Conservation (phyloP, 2,329 filamentous ascomycete genomes). For the Epichloe sibirici region DNA sequence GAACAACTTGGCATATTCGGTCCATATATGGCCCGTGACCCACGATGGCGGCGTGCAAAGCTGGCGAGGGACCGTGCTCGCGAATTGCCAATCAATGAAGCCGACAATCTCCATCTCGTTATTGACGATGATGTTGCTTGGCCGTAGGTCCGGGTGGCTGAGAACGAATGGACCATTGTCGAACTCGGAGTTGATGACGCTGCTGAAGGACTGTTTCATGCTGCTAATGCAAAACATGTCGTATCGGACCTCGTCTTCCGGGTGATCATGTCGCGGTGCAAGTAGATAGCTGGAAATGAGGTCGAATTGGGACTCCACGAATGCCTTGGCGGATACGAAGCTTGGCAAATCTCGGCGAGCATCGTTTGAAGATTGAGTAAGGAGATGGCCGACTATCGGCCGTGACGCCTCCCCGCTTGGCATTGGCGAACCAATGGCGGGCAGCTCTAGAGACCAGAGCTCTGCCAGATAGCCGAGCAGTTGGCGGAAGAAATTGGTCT, state of each 20-base stretch:
- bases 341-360: conserved; percentile 2
- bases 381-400: not conserved
- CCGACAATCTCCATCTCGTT: no score
- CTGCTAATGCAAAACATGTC: conserved; percentile 2
- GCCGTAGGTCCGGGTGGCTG: no score
- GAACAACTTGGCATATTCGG: no score
- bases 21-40: no score
- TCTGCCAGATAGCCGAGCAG: no score
- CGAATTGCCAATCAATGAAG: no score
- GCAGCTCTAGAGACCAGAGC: not conserved
- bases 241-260: conserved; percentile 1
- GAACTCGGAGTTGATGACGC: no score
- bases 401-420: not conserved
- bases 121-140: no score
- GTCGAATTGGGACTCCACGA: conserved; percentile 1
- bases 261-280: conserved; percentile 8
- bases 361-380: conserved; percentile 2
- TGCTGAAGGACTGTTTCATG: not conserved
- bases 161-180: no score
- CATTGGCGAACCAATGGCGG: not conserved
- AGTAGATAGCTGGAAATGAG: conserved; percentile 3
- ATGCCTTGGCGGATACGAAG: conserved; percentile 3
- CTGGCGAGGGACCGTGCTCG: no score
- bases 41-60: no score
- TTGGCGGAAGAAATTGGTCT: no score